Evolutionary conservation across 306 rosid species (phyloP).

Genomic region (Malus fusca): DNA sequence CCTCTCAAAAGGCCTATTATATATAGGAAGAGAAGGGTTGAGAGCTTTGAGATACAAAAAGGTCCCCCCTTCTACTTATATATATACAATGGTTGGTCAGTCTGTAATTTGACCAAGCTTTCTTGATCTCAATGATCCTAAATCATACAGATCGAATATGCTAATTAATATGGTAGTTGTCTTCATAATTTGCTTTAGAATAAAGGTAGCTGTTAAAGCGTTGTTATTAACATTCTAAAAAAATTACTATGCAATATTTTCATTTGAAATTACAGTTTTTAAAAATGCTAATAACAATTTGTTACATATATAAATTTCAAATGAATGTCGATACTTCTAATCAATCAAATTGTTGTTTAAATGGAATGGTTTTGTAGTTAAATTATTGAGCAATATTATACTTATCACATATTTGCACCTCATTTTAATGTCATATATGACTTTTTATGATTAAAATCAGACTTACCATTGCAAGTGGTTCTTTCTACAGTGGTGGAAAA

Average conservation of each 20-base stretch:
- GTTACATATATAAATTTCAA: neutral
- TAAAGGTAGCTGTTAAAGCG: neutral
- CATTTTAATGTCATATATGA: too few relatives aligned
- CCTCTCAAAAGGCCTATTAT: conserved; percentile 19
- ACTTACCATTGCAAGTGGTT: too few relatives aligned
- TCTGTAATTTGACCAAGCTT: neutral
- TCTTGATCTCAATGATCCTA: neutral
- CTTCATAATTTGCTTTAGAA: neutral
- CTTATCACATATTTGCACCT: too few relatives aligned
- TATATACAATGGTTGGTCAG: neutral
- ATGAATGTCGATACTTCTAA: neutral
- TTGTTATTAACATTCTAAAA: too few relatives aligned
- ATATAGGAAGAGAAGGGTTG: conserved; percentile 17
- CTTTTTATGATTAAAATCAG: too few relatives aligned
- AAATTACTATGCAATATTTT: too few relatives aligned
- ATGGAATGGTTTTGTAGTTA: neutral
- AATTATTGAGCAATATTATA: too few relatives aligned
- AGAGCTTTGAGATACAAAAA: neutral
- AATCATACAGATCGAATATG: conserved; percentile 32
- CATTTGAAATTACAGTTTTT: too few relatives aligned
- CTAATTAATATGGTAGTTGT: conserved; percentile 28
- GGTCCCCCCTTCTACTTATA: neutral
- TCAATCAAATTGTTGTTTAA: neutral
- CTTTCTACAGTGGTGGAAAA: too few relatives aligned
- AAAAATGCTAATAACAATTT: too few relatives aligned